Conservation (phyloP, 768 basidiomycete species). For the Mycena belliarum region DNA sequence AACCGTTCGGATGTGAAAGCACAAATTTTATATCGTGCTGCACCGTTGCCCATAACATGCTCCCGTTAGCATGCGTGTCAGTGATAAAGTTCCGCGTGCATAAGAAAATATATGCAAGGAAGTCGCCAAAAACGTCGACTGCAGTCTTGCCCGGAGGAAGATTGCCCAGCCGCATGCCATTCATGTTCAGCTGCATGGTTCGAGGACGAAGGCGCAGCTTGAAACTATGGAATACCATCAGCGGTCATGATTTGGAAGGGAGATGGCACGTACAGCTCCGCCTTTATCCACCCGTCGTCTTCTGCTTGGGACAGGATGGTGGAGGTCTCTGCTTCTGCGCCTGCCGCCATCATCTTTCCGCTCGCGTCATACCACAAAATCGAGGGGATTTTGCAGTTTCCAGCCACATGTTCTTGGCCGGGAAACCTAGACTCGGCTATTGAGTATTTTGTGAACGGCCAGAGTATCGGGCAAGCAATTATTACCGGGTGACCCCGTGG, state of each 20-base stretch:
- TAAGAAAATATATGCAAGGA: constrained; percentile 69
- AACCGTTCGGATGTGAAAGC: constrained; percentile 79
- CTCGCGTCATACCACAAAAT: constrained; percentile 58
- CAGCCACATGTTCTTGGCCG: constrained; percentile 83
- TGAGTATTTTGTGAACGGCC: neutral
- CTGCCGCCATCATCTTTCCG: constrained; percentile 69
- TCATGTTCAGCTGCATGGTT: constrained; percentile 80
- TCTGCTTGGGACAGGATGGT: constrained; percentile 64
- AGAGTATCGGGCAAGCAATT: neutral
- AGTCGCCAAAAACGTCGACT: constrained; percentile 80
- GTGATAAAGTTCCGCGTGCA: constrained; percentile 77
- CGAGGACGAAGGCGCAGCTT: constrained; percentile 78
- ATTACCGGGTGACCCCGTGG: constrained; percentile 73
- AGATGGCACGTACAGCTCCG: constrained; percentile 55
- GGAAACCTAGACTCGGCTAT: constrained; percentile 57
- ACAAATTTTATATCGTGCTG: constrained; percentile 74
- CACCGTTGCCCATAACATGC: constrained; percentile 66
- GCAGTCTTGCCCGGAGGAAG: constrained; percentile 69
- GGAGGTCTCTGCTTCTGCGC: constrained; percentile 73
- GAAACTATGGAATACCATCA: constrained; percentile 48
- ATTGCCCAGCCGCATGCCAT: constrained; percentile 74
- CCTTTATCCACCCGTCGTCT: constrained; percentile 76
- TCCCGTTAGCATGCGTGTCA: constrained; percentile 82
- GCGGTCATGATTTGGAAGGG: neutral
- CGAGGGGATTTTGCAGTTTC: constrained; percentile 83